Conservation (phyloP, 176 grass and related monocot species). For the Microstegium vimineum region DNA sequence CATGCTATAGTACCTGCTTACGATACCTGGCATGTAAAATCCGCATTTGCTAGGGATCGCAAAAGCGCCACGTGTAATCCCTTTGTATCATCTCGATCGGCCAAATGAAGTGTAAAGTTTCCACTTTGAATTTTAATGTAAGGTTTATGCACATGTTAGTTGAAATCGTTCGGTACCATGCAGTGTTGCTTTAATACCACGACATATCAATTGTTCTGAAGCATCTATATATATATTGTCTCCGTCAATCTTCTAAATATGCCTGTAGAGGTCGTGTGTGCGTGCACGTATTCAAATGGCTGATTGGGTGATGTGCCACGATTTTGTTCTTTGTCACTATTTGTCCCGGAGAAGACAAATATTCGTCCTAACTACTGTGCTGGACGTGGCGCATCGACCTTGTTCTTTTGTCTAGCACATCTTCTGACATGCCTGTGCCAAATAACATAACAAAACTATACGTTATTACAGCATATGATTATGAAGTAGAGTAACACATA, state of each 20-base stretch:
- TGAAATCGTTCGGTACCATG: background rate
- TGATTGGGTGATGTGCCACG: too few species aligned
- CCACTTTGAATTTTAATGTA: too few species aligned
- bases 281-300: too few species aligned
- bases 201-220: too few species aligned
- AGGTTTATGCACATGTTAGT: too few species aligned
- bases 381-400: background rate
- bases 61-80: background rate
- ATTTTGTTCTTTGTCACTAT: background rate
- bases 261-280: too few species aligned
- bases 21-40: slow-evolving; percentile 10
- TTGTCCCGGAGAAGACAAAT: background rate
- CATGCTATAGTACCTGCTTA: background rate
- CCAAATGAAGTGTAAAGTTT: background rate
- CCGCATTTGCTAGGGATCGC: background rate
- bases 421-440: background rate
- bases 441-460: background rate
- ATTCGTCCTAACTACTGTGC: background rate
- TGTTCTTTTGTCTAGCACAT: background rate
- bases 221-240: too few species aligned
- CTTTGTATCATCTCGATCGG: background rate
- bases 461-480: background rate
- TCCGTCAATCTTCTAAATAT: too few species aligned
- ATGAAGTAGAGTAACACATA: background rate
- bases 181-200: too few species aligned